Percentiles rank a stretch among this genome's conserved stretches.
These are phyloP conservation scores for Puccinia hordei DNA, from an alignment of 1,284 basidiomycete species.

Conservation along the genomic window DNA sequence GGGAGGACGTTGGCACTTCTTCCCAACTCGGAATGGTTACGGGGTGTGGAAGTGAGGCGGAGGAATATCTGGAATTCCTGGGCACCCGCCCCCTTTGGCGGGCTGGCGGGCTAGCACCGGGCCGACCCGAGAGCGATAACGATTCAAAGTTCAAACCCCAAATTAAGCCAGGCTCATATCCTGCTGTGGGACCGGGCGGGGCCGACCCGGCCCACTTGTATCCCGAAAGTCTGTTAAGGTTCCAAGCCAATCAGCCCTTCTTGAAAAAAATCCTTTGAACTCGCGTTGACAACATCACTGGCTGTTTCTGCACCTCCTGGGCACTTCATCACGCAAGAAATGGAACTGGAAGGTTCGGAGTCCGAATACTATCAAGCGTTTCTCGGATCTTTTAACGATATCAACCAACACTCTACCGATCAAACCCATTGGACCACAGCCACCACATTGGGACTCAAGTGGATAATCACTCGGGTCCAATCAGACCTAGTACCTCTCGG, in stretches of 20 bases:
- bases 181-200: too few relatives aligned
- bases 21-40: too few relatives aligned
- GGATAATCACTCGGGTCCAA: slow-evolving; percentile 30
- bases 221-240: too few relatives aligned
- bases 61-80: too few relatives aligned
- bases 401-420: slow-evolving; percentile 19
- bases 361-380: slow-evolving; percentile 24
- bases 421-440: slow-evolving; percentile 15
- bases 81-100: too few relatives aligned
- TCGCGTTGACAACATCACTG: not conserved
- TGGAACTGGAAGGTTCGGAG: slow-evolving; percentile 1
- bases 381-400: slow-evolving; percentile 15
- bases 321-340: not conserved
- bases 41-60: too few relatives aligned
- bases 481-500: slow-evolving; percentile 33
- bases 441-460: slow-evolving; percentile 33
- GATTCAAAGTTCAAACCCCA: too few relatives aligned
- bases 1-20: too few relatives aligned
- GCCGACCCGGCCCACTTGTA: too few relatives aligned
- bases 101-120: too few relatives aligned
- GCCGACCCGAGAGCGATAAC: too few relatives aligned
- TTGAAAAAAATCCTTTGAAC: not conserved
- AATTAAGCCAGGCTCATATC: too few relatives aligned
- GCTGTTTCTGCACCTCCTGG: not conserved
- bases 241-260: not conserved